phyloP scores from a whole-genome alignment of 75 land plant genomes.

The Selaginella moellendorffii region DNA sequence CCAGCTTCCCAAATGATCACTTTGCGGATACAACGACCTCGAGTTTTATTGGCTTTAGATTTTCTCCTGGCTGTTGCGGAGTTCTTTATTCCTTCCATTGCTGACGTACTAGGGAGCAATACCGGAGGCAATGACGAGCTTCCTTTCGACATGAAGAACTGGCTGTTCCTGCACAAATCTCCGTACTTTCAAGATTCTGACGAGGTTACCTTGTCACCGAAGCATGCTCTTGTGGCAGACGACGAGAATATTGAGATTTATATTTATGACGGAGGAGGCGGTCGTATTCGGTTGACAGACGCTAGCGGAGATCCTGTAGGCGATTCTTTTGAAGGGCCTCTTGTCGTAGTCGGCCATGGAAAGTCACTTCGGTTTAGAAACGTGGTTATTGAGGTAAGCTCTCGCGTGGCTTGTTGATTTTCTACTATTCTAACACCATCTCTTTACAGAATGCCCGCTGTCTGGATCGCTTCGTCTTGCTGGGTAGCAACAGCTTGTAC shows the following conservation, averaged over 20 bases:
- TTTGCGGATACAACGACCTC: conserved; percentile 72
- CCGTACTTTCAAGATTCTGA: conserved; percentile 34
- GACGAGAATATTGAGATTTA: conserved; percentile 49
- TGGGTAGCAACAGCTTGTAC: conserved; percentile 76
- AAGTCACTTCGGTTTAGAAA: conserved; percentile 66
- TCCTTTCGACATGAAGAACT: conserved; percentile 28
- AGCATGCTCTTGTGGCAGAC: conserved; percentile 63
- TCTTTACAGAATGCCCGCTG: conserved; percentile 51
- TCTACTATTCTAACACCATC: background rate
- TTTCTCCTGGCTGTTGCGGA: conserved; percentile 74
- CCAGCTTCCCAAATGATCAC: conserved; percentile 40
- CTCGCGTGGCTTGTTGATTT: no score
- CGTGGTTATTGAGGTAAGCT: conserved; percentile 54
- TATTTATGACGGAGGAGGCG: conserved; percentile 86
- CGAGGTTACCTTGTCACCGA: conserved; percentile 54
- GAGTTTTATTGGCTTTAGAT: conserved; percentile 83
- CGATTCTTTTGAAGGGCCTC: conserved; percentile 29
- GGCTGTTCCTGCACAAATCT: conserved; percentile 48
- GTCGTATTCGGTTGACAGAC: conserved; percentile 36
- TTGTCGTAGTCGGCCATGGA: conserved; percentile 61
- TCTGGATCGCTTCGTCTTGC: conserved; percentile 62
- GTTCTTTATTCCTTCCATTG: conserved; percentile 77
- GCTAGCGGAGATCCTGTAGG: conserved; percentile 33
- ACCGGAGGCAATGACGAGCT: conserved; percentile 29
- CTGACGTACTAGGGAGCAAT: conserved; percentile 24